Base-by-base conservation (phyloP, 352 stramenopile genomes). In the Phytophthora tentaculata region DNA sequence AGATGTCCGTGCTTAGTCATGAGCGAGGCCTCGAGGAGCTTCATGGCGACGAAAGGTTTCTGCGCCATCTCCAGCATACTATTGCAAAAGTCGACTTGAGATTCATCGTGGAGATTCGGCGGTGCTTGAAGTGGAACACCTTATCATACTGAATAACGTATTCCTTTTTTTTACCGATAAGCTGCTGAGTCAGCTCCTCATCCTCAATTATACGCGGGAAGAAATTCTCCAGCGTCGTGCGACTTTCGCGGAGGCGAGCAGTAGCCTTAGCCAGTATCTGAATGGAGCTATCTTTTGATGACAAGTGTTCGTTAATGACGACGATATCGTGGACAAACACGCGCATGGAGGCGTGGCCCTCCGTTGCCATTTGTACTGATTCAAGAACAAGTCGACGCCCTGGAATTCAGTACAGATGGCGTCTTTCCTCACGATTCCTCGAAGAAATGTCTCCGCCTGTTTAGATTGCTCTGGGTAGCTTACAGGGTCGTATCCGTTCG, bases 131-230 rank as follows among this genome's bases (percentile, higher is more conserved):
- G 48, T 91, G 81, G 56, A 91, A 90, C 4, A 88, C 80, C 55
- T 90, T 91, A 63, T 90, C 80, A 69, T 91, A 90, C 59, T 84
- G 75, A 23, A 91, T 74, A 41, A 65, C 59, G 53, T 90, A 90
- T 58, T 83, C 73, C 29, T 84, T n/a, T n/a, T n/a, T n/a, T n/a
- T n/a, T 81, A 29, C 81, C 83, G 29, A 90, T 85, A 13, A 91
- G 68, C 50, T 70, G 51, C 54, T 91, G 80, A 8, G 72, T 62
- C 35, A 89, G 72, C 35, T 55, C 60, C 67, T 91, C 83, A 54
- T 91, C 83, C 1, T 72, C 55, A 41, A 86, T 76, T 43, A 91
- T 80, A 17, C 59, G 48, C 2, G 83, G 79, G 47, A 91, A 88
- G 24, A 91, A 65, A 1, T 43, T 74, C 49, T 77, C 52, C 20